A percentile compares a stretch with the other conserved stretches of the same genome.
phyloP scores from a whole-genome alignment of 148 eudicot genomes.

The Fagopyrum esculentum region DNA sequence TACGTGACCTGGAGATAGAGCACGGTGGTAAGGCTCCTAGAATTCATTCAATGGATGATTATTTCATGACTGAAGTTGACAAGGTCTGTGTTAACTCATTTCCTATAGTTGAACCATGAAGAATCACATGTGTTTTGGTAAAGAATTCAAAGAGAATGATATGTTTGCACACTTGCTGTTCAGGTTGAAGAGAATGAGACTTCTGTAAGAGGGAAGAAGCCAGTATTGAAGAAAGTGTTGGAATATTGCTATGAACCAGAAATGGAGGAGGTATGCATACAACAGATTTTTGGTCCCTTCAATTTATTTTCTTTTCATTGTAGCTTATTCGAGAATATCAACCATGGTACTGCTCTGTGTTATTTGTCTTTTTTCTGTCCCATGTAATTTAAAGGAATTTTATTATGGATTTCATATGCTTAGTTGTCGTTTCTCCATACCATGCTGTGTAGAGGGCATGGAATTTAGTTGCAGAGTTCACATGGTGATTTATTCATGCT shows the following conservation, averaged over 20 bases:
- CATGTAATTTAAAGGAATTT: background rate
- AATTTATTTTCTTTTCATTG: background rate
- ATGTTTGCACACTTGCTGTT: background rate
- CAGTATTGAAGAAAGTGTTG: slow-evolving; percentile 60
- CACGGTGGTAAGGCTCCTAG: slow-evolving; percentile 91
- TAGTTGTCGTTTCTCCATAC: background rate
- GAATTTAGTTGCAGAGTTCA: background rate
- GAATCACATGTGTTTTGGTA: background rate
- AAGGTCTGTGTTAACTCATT: slow-evolving; percentile 40
- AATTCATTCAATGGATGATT: slow-evolving; percentile 98
- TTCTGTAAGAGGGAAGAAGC: slow-evolving; percentile 59
- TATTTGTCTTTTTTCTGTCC: background rate
- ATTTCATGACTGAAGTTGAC: slow-evolving; percentile 98
- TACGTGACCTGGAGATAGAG: slow-evolving; percentile 95
- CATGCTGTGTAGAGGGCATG: background rate
- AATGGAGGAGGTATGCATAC: slow-evolving; percentile 81
- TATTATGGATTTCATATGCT: background rate
- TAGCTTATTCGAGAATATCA: background rate
- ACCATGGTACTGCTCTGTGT: background rate
- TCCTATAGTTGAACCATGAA: background rate
- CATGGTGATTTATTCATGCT: background rate
- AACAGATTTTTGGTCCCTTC: background rate
- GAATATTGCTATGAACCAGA: slow-evolving; percentile 99
- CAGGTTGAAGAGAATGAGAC: slow-evolving; percentile 71
- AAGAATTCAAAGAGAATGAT: background rate